Percentiles rank a stretch among this genome's conserved stretches.
Evolutionary conservation across 805 yeast species (phyloP).

Genomic region (Saccharomycopsis babjevae): DNA sequence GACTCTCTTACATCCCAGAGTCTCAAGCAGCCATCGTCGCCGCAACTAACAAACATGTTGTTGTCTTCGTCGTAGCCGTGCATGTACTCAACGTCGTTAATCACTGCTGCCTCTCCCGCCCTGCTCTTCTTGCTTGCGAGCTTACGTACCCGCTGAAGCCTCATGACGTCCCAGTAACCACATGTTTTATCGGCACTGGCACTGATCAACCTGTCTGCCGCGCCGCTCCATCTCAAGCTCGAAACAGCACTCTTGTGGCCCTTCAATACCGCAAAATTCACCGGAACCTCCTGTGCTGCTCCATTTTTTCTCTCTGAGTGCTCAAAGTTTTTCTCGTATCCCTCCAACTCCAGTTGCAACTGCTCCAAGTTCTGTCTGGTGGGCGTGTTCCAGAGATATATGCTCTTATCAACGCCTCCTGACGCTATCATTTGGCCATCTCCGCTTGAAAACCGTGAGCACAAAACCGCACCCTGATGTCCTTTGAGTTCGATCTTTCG

Average conservation of each 20-base stretch:
- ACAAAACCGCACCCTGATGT: conserved; percentile 43
- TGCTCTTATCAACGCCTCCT: conserved; percentile 48
- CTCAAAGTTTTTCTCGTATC: too few species aligned
- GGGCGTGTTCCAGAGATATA: conserved; percentile 27
- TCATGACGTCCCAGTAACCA: conserved; percentile 50
- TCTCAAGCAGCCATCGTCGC: conserved; percentile 53
- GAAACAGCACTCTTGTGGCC: conserved; percentile 64
- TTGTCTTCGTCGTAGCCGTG: conserved; percentile 18
- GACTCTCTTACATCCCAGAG: conserved; percentile 63
- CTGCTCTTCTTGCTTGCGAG: conserved; percentile 40
- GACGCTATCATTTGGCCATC: conserved; percentile 48
- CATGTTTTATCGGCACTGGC: conserved; percentile 55
- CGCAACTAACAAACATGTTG: conserved; percentile 36
- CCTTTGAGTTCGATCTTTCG: conserved; percentile 31
- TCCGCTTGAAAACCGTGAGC: conserved; percentile 37
- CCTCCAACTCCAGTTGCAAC: background rate
- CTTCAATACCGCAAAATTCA: conserved; percentile 35
- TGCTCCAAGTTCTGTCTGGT: background rate
- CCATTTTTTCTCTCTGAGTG: conserved; percentile 14
- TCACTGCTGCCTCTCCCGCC: conserved; percentile 44
- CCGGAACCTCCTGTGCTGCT: conserved; percentile 18
- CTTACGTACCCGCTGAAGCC: conserved; percentile 46
- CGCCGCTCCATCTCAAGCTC: conserved; percentile 42
- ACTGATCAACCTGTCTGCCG: conserved; percentile 35
- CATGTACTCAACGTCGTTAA: conserved; percentile 12